Evolutionary conservation across 768 basidiomycete species (phyloP).

Genomic region (Mycena metata): DNA sequence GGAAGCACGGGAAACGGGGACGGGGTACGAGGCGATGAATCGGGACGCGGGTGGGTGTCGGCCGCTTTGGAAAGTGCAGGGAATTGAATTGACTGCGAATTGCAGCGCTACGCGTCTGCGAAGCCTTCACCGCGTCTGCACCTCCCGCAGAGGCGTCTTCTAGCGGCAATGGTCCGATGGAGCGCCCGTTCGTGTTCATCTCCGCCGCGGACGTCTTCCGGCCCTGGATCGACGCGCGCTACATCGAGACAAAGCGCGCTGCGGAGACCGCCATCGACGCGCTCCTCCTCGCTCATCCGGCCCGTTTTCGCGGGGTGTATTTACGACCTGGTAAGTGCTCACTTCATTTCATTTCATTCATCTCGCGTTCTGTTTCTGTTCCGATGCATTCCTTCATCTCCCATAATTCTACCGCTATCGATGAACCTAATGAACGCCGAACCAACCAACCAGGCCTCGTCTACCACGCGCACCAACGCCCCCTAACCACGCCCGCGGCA

Average conservation of each 20-base stretch:
- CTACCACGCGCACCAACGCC: constrained; percentile 94
- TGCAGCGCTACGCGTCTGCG: constrained; percentile 81
- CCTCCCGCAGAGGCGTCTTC: constrained; percentile 44
- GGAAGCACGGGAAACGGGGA: constrained; percentile 55
- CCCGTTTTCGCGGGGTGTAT: constrained; percentile 77
- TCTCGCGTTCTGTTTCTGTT: not conserved
- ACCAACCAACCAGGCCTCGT: constrained; percentile 76
- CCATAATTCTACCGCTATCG: too few relatives aligned
- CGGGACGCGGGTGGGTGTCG: constrained; percentile 84
- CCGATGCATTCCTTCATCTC: not conserved
- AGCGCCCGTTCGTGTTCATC: constrained; percentile 90
- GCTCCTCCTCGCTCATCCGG: constrained; percentile 58
- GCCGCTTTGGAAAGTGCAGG: constrained; percentile 1
- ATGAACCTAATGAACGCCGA: constrained; percentile 27
- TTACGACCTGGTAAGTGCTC: constrained; percentile 94
- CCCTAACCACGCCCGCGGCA: constrained; percentile 89
- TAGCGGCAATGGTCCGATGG: constrained; percentile 36
- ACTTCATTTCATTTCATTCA: constrained; percentile 32
- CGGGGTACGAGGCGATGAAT: constrained; percentile 83
- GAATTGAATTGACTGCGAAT: constrained; percentile 17
- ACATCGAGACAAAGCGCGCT: constrained; percentile 95
- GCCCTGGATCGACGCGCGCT: constrained; percentile 86
- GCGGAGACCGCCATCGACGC: constrained; percentile 81
- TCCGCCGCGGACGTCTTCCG: constrained; percentile 96
- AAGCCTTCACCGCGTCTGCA: constrained; percentile 73